Percentiles rank a stretch among this genome's conserved stretches.
phyloP scores from a whole-genome alignment of 345 rosid genomes.

The Hibiscus mutabilis region DNA sequence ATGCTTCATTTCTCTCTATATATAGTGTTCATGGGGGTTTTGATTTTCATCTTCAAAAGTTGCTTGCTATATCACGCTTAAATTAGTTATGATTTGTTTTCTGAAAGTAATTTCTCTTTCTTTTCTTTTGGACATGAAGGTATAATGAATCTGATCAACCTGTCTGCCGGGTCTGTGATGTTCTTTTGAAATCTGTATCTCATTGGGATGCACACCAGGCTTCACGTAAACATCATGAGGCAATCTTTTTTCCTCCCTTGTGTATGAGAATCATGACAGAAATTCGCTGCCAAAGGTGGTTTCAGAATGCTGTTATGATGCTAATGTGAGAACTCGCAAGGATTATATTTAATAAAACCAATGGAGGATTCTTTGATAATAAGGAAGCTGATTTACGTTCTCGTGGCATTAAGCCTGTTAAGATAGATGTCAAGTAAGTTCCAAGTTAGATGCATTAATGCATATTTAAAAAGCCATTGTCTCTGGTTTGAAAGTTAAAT shows the following conservation, averaged over 20 bases:
- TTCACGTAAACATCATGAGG: conserved; percentile 93
- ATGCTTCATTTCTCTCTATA: neutral
- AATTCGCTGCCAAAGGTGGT: neutral
- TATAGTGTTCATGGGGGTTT: neutral
- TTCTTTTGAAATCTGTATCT: conserved; percentile 77
- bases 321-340: neutral
- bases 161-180: conserved; percentile 73
- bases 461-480: neutral
- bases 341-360: too few species aligned
- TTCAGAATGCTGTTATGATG: neutral
- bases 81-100: neutral
- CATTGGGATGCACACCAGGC: conserved; percentile 95
- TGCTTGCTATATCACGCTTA: neutral
- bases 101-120: neutral
- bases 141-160: conserved; percentile 88
- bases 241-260: conserved; percentile 3
- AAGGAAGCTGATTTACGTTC: conserved; percentile 96
- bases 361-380: conserved; percentile 91
- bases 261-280: neutral
- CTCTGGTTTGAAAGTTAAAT: neutral
- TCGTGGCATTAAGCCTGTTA: conserved; percentile 86
- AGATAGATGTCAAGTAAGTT: conserved; percentile 86
- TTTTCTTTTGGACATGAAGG: conserved; percentile 29
- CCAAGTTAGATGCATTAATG: neutral
- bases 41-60: neutral